A percentile compares a stretch with the other conserved stretches of the same genome.
Conservation (phyloP, 1,139 yeast species). For the Hansenula lynferdii region DNA sequence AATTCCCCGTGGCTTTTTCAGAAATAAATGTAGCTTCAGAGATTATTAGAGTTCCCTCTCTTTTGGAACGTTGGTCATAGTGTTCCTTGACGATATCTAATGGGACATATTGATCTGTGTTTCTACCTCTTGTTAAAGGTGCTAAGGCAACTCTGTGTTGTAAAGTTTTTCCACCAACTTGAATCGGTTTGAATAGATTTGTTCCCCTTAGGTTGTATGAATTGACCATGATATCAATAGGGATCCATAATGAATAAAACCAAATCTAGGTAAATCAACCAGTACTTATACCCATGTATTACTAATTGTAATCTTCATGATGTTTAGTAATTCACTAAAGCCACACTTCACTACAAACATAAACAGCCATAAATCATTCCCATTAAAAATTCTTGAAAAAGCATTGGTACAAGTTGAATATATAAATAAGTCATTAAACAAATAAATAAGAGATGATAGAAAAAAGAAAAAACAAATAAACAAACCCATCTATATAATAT, state of each 20-base stretch:
- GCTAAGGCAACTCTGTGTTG: slow-evolving; percentile 38
- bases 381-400: background rate
- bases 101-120: slow-evolving; percentile 35
- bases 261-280: no score
- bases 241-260: no score
- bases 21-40: slow-evolving; percentile 40
- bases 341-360: no score
- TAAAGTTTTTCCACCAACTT: slow-evolving; percentile 33
- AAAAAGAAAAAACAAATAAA: background rate
- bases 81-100: slow-evolving; percentile 42
- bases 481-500: background rate
- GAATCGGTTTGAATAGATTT: slow-evolving; percentile 39
- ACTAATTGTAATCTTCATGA: no score
- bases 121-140: slow-evolving; percentile 46
- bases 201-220: slow-evolving; percentile 22
- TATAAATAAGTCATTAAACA: slow-evolving; percentile 2
- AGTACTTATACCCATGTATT: no score
- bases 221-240: no score
- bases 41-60: slow-evolving; percentile 45
- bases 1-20: slow-evolving; percentile 30
- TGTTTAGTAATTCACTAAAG: no score
- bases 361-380: background rate
- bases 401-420: background rate
- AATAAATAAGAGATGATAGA: background rate
- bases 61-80: slow-evolving; percentile 47